These are phyloP conservation scores for Manihot esculenta DNA, from an alignment of 441 rosid species.

Conservation along the genomic window DNA sequence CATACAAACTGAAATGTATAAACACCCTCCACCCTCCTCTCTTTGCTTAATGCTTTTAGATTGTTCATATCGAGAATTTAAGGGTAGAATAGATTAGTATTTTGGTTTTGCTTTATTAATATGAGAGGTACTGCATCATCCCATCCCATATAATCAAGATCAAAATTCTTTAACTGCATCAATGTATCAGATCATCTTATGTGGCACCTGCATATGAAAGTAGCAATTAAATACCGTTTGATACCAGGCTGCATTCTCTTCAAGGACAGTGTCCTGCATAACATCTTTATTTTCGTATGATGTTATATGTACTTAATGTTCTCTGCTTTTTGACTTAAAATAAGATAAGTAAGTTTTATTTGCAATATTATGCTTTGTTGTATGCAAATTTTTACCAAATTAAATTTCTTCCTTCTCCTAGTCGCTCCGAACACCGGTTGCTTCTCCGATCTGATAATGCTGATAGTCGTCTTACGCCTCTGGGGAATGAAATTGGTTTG, in stretches of 20 bases:
- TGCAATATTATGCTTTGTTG: background rate
- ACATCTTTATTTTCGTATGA: background rate
- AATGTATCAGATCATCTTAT: background rate
- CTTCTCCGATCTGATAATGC: constrained; percentile 97
- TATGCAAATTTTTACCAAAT: background rate
- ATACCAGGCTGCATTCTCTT: background rate
- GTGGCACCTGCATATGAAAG: background rate
- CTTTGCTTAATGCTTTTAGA: too few relatives aligned
- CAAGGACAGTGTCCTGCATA: background rate
- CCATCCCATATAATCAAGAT: background rate
- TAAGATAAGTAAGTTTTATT: background rate
- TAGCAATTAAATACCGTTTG: background rate
- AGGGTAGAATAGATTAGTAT: too few relatives aligned
- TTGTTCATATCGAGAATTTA: too few relatives aligned
- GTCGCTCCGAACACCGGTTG: constrained; percentile 94
- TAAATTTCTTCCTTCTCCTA: constrained; percentile 31
- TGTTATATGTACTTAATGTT: background rate
- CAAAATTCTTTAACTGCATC: background rate
- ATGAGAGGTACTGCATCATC: too few relatives aligned
- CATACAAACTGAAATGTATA: too few relatives aligned
- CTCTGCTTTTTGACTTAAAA: background rate
- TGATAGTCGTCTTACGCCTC: constrained; percentile 95
- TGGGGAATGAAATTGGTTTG: constrained; percentile 88
- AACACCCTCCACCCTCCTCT: too few relatives aligned
- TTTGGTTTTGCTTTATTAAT: too few relatives aligned